Evolutionary conservation across 2,329 filamentous ascomycete species (phyloP).

Genomic region (Triangularia verruculosa): DNA sequence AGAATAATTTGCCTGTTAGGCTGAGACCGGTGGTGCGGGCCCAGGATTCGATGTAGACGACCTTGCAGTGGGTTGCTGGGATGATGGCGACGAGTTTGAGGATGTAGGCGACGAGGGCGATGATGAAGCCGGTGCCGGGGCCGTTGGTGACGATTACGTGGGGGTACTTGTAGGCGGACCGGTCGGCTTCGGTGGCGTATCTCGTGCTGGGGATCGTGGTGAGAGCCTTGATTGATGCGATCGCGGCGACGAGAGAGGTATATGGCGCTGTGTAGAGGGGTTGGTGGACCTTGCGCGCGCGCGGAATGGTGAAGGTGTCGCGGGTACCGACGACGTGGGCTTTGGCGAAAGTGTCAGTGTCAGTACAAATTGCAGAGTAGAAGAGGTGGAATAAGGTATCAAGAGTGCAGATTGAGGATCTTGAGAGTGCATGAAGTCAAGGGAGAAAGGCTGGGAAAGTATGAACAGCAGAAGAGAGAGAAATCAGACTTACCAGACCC

Average conservation of each 20-base stretch:
- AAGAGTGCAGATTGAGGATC: too few relatives aligned
- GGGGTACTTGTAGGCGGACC: slow-evolving; percentile 48
- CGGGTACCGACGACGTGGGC: slow-evolving; percentile 58
- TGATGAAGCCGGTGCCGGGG: slow-evolving; percentile 80
- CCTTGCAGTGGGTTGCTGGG: slow-evolving; percentile 59
- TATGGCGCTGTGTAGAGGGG: slow-evolving; percentile 69
- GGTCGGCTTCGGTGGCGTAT: slow-evolving; percentile 6
- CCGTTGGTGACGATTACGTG: slow-evolving; percentile 83
- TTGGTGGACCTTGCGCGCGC: slow-evolving; percentile 82
- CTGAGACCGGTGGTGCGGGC: slow-evolving; percentile 80
- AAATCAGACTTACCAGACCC: too few relatives aligned
- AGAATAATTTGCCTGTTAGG: slow-evolving; percentile 75
- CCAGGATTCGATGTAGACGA: slow-evolving; percentile 90
- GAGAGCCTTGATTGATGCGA: slow-evolving; percentile 40
- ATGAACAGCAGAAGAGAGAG: too few relatives aligned
- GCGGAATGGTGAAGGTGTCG: slow-evolving; percentile 65
- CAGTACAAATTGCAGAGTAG: too few relatives aligned
- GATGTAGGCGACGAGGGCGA: slow-evolving; percentile 52
- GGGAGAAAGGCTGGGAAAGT: too few relatives aligned
- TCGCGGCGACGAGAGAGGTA: slow-evolving; percentile 58
- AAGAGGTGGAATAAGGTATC: too few relatives aligned
- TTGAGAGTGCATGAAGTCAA: too few relatives aligned
- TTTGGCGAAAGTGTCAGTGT: too few relatives aligned
- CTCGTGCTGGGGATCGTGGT: slow-evolving; percentile 30
- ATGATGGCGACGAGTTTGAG: slow-evolving; percentile 46